These are phyloP conservation scores for Elsinoe fawcettii DNA, from an alignment of 2,329 filamentous ascomycete species.

Conservation along the genomic window DNA sequence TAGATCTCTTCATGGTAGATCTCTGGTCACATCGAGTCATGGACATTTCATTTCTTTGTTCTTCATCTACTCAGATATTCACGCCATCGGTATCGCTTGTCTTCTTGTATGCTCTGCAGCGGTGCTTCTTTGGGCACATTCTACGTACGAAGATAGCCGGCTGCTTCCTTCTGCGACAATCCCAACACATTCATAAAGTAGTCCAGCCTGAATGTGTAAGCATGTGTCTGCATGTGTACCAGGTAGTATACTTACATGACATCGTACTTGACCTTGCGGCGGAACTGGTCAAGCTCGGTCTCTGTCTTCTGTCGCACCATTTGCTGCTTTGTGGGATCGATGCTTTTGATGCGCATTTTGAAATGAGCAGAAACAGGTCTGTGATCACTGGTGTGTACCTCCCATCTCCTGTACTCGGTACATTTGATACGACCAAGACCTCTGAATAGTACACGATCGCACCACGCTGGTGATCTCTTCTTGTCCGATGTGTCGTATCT, in stretches of 20 bases:
- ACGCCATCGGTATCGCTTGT: not conserved
- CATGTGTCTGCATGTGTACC: not conserved
- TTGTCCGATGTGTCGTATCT: slow-evolving; percentile 86
- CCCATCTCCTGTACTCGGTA: slow-evolving; percentile 78
- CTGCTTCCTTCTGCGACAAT: slow-evolving; percentile 46
- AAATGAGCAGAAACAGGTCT: slow-evolving; percentile 83
- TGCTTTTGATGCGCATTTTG: slow-evolving; percentile 73
- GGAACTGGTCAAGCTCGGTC: slow-evolving; percentile 64
- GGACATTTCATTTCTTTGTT: not conserved
- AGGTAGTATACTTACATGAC: slow-evolving; percentile 60
- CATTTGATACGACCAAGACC: slow-evolving; percentile 77
- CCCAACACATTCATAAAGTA: slow-evolving; percentile 59
- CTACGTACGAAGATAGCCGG: slow-evolving; percentile 19
- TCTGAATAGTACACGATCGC: slow-evolving; percentile 83
- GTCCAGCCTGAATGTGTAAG: slow-evolving; percentile 45
- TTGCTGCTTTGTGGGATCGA: slow-evolving; percentile 59
- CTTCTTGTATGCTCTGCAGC: not conserved
- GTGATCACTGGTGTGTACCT: slow-evolving; percentile 86
- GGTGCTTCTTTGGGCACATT: not conserved
- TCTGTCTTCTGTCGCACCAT: slow-evolving; percentile 65
- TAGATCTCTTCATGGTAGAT: not conserved
- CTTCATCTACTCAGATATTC: not conserved
- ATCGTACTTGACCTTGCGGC: slow-evolving; percentile 58
- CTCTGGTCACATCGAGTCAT: not conserved
- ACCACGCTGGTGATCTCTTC: slow-evolving; percentile 90